Evolutionary conservation across 148 eudicot genomes (phyloP), one percentile per base, ranked within the genome.

Genomic region (Fagopyrum esculentum): DNA sequence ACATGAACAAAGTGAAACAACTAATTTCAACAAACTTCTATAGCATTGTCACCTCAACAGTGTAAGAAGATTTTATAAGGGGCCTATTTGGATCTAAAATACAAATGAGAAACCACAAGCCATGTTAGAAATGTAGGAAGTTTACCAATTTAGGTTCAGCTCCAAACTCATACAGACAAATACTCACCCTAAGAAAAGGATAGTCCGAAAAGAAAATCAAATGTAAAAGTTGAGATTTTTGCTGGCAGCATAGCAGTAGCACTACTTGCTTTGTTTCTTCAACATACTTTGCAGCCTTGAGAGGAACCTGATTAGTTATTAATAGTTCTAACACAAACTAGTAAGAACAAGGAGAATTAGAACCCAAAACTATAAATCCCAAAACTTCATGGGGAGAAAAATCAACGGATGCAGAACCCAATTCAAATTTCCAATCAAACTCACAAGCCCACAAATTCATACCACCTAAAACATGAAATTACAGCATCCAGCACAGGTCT

Each of bases 401-500:
- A 35, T 29, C 45, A 66, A 66, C 17, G 15, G 13, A 35, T 40
- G 19, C 9, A 43, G 43, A 66, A 66, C 71, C 45, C 71, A 9
- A 13, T 66, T 66, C 71, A 66, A 45, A 66, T 35, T 66, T 40
- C 47, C 17, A 64, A 64, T 13, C 70, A 64, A 40, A 40, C 70
- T 40, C 19, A 35, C 47, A 66, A 35, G 6, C 45, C 70, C 71
- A 66, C 47, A 66, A 43, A 66, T 66, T 47, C 16, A 46, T 46
- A 66, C 19, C 71, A 35, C 19, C 19, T 40, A 35, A 66, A 66
- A 66, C 71, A 66, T 66, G 71, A 35, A 66, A 13, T 66, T 43
- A 6, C 17, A 40, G 4, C 45, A 64, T 30, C n/a, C 69, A 64
- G 0, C n/a, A 64, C 11, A 2, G 12, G 2, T 66, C n/a, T 66